phyloP scores from a whole-genome alignment of 2,329 filamentous ascomycete genomes.

The Alternaria alternata region DNA sequence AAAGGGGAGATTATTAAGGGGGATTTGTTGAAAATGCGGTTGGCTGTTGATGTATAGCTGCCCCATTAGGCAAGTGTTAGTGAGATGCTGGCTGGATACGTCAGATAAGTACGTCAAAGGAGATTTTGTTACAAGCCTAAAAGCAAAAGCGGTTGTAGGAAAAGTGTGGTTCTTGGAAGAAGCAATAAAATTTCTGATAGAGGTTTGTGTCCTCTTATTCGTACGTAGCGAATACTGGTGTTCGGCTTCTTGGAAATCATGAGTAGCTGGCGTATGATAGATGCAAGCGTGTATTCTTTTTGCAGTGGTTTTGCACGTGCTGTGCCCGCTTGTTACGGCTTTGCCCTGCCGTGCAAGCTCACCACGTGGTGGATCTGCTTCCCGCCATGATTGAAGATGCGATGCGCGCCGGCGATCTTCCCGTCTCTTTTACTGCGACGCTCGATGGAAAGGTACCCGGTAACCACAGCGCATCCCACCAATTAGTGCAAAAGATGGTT shows the following conservation, averaged over 20 bases:
- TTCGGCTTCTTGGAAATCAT: neutral
- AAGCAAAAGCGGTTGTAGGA: neutral
- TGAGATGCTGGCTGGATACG: neutral
- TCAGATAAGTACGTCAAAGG: neutral
- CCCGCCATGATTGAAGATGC: neutral
- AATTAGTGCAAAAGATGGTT: neutral
- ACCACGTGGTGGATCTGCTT: neutral
- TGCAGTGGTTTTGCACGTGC: neutral
- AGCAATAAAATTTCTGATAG: neutral
- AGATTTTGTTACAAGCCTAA: neutral
- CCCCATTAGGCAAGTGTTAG: neutral
- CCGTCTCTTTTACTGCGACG: neutral
- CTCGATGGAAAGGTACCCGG: neutral
- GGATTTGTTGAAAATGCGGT: constrained; percentile 26
- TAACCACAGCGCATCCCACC: neutral
- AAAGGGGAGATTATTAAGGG: constrained; percentile 23
- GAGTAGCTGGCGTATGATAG: neutral
- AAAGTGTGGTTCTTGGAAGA: neutral
- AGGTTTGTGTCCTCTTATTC: neutral
- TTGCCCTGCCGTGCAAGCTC: neutral
- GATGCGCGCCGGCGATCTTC: neutral
- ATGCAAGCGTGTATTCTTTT: neutral
- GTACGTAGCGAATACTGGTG: neutral
- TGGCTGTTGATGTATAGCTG: constrained; percentile 18
- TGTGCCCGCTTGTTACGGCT: neutral